Evolutionary conservation across 306 rosid species (phyloP).

Genomic region (Ziziphus jujuba): DNA sequence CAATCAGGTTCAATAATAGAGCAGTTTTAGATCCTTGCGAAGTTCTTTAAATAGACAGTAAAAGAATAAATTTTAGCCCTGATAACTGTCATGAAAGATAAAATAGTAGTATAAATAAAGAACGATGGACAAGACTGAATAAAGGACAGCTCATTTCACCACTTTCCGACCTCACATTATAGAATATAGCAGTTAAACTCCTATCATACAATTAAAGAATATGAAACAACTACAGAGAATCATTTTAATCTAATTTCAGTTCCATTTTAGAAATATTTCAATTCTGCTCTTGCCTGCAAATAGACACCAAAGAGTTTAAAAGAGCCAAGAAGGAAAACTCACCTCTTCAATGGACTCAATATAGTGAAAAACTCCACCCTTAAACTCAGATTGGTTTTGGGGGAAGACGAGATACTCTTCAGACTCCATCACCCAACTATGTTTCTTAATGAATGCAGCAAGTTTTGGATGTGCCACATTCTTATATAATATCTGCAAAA

Average conservation of each 20-base stretch:
- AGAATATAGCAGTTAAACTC: background rate
- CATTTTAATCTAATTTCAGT: no score
- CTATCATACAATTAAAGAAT: background rate
- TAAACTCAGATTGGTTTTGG: slow-evolving; percentile 68
- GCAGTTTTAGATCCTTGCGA: no score
- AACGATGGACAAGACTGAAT: no score
- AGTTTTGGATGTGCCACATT: slow-evolving; percentile 95
- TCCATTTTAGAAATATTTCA: no score
- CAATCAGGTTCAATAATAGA: no score
- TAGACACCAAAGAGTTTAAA: background rate
- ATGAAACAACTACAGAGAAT: no score
- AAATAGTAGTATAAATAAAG: no score
- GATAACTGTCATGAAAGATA: no score
- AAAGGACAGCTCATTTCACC: background rate
- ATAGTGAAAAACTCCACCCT: slow-evolving; percentile 84
- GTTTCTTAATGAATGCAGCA: slow-evolving; percentile 69
- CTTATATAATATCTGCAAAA: slow-evolving; percentile 77
- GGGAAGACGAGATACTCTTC: slow-evolving; percentile 84
- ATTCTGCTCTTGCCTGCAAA: background rate
- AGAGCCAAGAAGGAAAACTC: slow-evolving; percentile 18
- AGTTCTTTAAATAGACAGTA: no score
- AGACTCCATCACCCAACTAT: slow-evolving; percentile 69
- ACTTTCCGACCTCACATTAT: slow-evolving; percentile 3
- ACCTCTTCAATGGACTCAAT: slow-evolving; percentile 98
- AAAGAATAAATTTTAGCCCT: no score